phyloP scores from a whole-genome alignment of 1,139 yeast genomes.

The Pichia sp. region DNA sequence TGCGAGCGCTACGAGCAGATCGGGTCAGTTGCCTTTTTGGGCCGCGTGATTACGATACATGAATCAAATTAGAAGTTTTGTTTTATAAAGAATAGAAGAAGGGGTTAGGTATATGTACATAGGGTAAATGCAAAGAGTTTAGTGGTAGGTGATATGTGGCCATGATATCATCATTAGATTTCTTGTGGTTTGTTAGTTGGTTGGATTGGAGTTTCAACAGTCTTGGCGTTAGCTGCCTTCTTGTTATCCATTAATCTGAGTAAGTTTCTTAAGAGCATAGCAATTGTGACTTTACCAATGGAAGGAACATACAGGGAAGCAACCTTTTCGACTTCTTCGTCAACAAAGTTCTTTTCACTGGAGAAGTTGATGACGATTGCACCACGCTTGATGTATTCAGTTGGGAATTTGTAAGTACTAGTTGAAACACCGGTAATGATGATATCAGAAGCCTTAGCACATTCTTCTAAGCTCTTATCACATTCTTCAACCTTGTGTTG shows the following conservation, averaged over 20 bases:
- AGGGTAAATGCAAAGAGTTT: not conserved
- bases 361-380: constrained; percentile 90
- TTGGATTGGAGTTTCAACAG: constrained; percentile 17
- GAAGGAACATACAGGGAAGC: constrained; percentile 95
- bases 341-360: constrained; percentile 82
- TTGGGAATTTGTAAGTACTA: constrained; percentile 78
- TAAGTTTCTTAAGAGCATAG: constrained; percentile 88
- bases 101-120: not conserved
- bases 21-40: not conserved
- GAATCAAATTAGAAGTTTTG: too few relatives aligned
- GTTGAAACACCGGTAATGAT: constrained; percentile 95
- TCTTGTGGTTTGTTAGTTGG: constrained; percentile 20
- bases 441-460: constrained; percentile 80
- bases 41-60: too few relatives aligned
- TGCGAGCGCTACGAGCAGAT: not conserved
- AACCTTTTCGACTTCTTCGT: constrained; percentile 64
- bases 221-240: constrained; percentile 17
- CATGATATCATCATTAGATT: not conserved
- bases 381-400: constrained; percentile 76
- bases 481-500: constrained; percentile 80
- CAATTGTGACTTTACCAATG: constrained; percentile 93
- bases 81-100: not conserved
- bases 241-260: constrained; percentile 75
- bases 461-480: constrained; percentile 54
- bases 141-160: not conserved